Conservation (phyloP, 805 yeast genomes). For the Hagleromyces aurorensis region DNA sequence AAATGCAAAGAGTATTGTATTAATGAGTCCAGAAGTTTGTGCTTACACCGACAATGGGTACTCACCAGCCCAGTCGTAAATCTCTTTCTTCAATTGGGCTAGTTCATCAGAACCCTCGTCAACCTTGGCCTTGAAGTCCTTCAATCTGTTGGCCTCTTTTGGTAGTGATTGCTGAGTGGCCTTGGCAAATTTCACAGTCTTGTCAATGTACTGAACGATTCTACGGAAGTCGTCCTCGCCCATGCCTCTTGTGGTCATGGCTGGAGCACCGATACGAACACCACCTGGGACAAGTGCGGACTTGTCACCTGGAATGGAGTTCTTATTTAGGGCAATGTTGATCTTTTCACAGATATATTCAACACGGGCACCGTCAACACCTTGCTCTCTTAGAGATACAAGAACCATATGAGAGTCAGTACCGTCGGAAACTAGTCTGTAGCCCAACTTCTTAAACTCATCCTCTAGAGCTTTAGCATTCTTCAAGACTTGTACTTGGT, state of each 20-base stretch:
- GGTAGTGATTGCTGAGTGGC: conserved; percentile 74
- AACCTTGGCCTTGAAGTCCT: conserved; percentile 86
- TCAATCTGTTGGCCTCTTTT: conserved; percentile 86
- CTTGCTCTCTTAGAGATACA: conserved; percentile 79
- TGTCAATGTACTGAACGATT: conserved; percentile 74
- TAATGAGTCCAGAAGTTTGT: no score
- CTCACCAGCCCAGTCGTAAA: conserved; percentile 84
- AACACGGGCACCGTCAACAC: conserved; percentile 94
- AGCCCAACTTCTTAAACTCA: conserved; percentile 64
- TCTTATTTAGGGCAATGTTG: conserved; percentile 94
- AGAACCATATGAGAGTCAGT: conserved; percentile 97
- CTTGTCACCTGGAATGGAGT: conserved; percentile 96
- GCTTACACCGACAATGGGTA: conserved; percentile 58
- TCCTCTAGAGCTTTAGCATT: conserved; percentile 80
- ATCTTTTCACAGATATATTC: conserved; percentile 91
- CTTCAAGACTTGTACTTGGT: conserved; percentile 79
- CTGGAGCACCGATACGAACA: conserved; percentile 96
- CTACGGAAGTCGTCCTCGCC: conserved; percentile 77
- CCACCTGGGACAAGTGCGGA: conserved; percentile 97
- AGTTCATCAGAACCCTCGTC: conserved; percentile 66
- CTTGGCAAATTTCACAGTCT: conserved; percentile 68
- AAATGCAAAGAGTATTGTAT: conserved; percentile 6
- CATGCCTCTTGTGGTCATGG: conserved; percentile 96
- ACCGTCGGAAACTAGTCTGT: conserved; percentile 84
- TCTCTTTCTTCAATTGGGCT: conserved; percentile 61